phyloP scores from a whole-genome alignment of 1,284 basidiomycete genomes.

The Naganishia liquefaciens region DNA sequence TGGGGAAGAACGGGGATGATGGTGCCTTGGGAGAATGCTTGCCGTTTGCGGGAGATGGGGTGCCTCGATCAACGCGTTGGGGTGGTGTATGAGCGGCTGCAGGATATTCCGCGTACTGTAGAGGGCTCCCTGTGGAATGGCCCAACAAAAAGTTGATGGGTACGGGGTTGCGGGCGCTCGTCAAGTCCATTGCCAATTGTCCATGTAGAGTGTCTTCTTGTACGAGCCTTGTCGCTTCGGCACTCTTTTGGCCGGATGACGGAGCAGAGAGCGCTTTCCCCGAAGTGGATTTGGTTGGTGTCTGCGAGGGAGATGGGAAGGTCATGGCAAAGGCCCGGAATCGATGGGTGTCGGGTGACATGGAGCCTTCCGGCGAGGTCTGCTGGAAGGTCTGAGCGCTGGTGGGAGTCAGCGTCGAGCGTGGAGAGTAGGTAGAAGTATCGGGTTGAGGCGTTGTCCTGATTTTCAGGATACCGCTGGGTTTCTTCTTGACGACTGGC shows the following conservation, averaged over 20 bases:
- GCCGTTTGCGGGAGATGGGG: conserved; percentile 7
- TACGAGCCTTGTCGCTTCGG: conserved; percentile 19
- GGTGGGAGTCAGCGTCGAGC: conserved; percentile 1
- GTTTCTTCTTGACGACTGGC: conserved; percentile 3
- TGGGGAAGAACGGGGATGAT: conserved; percentile 19
- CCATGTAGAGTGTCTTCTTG: conserved; percentile 23
- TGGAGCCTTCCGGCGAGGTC: conserved; percentile 4
- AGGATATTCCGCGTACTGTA: not conserved
- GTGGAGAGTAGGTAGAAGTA: conserved; percentile 3
- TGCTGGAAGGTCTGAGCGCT: not conserved
- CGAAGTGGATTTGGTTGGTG: not conserved
- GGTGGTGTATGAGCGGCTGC: not conserved
- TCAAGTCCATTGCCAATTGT: conserved; percentile 17
- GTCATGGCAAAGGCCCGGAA: conserved; percentile 16
- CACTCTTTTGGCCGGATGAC: conserved; percentile 6
- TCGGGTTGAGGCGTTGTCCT: conserved; percentile 1
- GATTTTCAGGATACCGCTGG: conserved; percentile 16
- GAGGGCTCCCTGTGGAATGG: not conserved
- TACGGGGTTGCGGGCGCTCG: conserved; percentile 21
- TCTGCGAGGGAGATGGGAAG: conserved; percentile 8
- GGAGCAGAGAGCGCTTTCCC: not conserved
- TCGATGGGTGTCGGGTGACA: conserved; percentile 18
- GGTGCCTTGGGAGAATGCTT: conserved; percentile 15
- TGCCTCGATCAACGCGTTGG: not conserved
- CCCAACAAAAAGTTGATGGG: conserved; percentile 20